These are phyloP conservation scores for Pneumocystis wakefieldiae DNA, from an alignment of 1,139 yeast species.

Conservation along the genomic window DNA sequence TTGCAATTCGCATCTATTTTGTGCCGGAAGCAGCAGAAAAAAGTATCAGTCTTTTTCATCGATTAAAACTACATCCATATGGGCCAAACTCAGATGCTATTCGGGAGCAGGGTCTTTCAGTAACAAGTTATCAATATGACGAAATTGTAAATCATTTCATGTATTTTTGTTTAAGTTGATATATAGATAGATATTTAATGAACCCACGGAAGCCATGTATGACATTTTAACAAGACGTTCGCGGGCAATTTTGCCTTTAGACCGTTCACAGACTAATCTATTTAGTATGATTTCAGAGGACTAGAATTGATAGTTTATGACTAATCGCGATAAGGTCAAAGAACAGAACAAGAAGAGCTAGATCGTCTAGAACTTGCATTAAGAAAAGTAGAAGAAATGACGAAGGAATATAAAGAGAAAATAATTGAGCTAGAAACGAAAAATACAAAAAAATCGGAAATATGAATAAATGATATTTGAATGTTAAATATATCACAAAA, in stretches of 20 bases:
- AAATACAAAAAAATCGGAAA: neutral
- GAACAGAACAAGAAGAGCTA: slow-evolving; percentile 6
- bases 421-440: neutral
- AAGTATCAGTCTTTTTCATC: slow-evolving; percentile 73
- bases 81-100: slow-evolving; percentile 29
- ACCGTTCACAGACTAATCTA: neutral
- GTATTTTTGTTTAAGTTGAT: neutral
- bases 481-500: neutral
- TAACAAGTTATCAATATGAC: slow-evolving; percentile 66
- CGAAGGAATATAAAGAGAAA: neutral
- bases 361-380: slow-evolving; percentile 2
- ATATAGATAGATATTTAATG: slow-evolving; percentile 42
- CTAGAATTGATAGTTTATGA: neutral
- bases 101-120: slow-evolving; percentile 21
- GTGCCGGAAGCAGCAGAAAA: slow-evolving; percentile 79
- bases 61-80: slow-evolving; percentile 81
- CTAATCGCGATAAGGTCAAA: neutral
- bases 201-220: slow-evolving; percentile 83
- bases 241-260: neutral
- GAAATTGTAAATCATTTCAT: slow-evolving; percentile 44
- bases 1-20: slow-evolving; percentile 72
- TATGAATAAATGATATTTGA: neutral
- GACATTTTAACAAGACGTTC: slow-evolving; percentile 48
- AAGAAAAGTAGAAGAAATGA: slow-evolving; percentile 5
- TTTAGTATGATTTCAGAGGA: neutral